Evolutionary conservation across 1,284 basidiomycete species (phyloP), one percentile per base, ranked within the genome.

Genomic region (Moniliella sp.): DNA sequence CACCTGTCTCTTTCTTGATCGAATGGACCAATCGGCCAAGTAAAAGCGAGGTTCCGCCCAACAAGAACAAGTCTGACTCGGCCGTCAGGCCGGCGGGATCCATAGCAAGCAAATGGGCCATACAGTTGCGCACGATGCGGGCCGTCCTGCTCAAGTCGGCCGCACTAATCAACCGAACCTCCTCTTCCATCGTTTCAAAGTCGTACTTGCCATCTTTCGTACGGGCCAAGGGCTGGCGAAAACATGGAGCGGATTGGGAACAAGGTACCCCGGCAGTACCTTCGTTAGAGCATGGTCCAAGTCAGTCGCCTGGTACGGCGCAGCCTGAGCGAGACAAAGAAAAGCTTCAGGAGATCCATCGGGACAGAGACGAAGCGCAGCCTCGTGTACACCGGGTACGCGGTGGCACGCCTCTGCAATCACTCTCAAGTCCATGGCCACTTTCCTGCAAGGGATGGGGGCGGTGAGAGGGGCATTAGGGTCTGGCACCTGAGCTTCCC

Each of bases 381-480:
- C 56, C 32, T 59, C 56, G 32, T 55, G 37, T 31, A 59, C 50
- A 33, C 56, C 56, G 7, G 53, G 51, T 15, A 59, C 57, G 19
- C 56, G 56, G 46, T 57, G 56, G 35, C 54, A 57, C 9, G 56
- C 56, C n/a, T 54, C 48, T 37, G 57, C 50, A 26, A 59, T 54
- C 4, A 54, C 56, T 11, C 52, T 45, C 11, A 55, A 49, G 34
- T 59, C 56, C 18, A 59, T 48, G 13, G 43, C 47, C 30, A 59
- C 52, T 18, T 50, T 41, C 29, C 44, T 54, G 43, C 56, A 57
- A 8, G 56, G 54, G 35, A 59, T 59, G 2, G 56, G 56, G 27
- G 49, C 43, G 17, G 52, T 48, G 3, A 59, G 46, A 4, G 56
- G 56, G 3, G 48, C 48, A 18, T 57, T 49, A 31, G 57, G 57